A percentile compares a stretch with the other conserved stretches of the same genome.
Conservation (phyloP, 139 green algal genomes). For the Tetradesmus lagerheimii region DNA sequence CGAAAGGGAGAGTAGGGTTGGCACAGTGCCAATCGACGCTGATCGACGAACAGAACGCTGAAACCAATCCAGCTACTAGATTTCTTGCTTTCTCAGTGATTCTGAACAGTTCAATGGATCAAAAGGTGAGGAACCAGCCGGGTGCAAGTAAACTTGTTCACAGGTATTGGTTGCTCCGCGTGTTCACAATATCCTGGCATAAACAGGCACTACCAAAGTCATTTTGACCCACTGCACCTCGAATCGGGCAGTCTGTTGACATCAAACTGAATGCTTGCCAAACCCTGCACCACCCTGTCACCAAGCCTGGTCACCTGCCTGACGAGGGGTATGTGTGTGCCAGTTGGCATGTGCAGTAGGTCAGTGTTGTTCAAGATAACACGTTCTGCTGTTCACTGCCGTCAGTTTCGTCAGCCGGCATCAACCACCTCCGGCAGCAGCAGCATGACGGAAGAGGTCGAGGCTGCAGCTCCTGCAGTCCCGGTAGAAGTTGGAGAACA, state of each 20-base stretch:
- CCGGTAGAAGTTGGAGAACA: neutral
- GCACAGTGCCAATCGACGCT: too few relatives aligned
- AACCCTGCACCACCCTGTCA: neutral
- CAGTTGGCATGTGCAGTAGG: neutral
- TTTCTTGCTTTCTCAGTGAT: too few relatives aligned
- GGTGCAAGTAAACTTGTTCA: neutral
- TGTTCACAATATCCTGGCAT: neutral
- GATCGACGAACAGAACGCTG: too few relatives aligned
- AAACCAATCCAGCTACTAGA: too few relatives aligned
- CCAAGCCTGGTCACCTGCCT: neutral
- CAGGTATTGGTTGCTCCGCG: neutral
- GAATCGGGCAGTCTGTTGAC: neutral
- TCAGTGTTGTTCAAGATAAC: neutral
- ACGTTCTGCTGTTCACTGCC: neutral
- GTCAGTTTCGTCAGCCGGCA: neutral
- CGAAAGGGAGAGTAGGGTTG: neutral
- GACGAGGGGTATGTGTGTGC: neutral
- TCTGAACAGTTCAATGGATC: neutral
- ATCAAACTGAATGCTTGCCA: neutral
- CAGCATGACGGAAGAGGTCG: conserved; percentile 22
- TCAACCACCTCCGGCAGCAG: neutral
- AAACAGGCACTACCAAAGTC: too few relatives aligned
- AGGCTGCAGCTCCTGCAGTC: conserved; percentile 9
- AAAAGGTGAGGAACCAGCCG: neutral
- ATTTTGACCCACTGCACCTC: too few relatives aligned